phyloP scores from a whole-genome alignment of 306 rosid genomes.

The Ochetophila trinervis region DNA sequence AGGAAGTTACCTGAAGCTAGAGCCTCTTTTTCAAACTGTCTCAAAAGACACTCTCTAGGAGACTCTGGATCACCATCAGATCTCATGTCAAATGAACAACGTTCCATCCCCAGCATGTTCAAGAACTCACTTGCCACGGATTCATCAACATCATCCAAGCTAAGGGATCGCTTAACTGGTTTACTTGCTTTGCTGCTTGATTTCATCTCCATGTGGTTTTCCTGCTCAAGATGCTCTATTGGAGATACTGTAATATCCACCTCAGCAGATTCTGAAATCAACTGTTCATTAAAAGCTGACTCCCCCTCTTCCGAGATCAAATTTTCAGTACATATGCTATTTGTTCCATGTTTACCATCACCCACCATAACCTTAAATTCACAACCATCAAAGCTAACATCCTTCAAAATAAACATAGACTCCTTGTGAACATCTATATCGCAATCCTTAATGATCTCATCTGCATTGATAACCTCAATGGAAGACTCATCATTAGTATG shows the following conservation, averaged over 20 bases:
- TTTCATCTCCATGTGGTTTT: conserved; percentile 24
- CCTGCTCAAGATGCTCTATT: conserved; percentile 29
- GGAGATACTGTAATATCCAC: conserved; percentile 10
- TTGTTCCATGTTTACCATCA: conserved; percentile 26
- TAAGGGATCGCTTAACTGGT: conserved; percentile 36
- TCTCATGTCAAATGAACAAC: conserved; percentile 37
- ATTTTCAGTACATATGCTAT: conserved; percentile 26
- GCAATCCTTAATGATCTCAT: conserved; percentile 45
- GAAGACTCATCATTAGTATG: conserved; percentile 31
- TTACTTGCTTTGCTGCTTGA: conserved; percentile 34
- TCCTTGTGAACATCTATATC: conserved; percentile 29
- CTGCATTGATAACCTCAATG: conserved; percentile 40
- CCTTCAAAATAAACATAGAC: conserved; percentile 23
- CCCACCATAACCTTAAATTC: conserved; percentile 22
- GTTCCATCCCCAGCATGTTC: conserved; percentile 44
- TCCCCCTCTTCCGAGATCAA: conserved; percentile 29
- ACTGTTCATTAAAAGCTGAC: conserved; percentile 20
- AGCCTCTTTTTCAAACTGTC: conserved; percentile 67
- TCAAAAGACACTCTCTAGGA: conserved; percentile 72
- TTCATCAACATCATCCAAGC: conserved; percentile 56
- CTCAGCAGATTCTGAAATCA: conserved; percentile 19
- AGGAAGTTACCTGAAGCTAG: conserved; percentile 37
- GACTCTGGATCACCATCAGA: conserved; percentile 51
- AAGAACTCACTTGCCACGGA: conserved; percentile 70
- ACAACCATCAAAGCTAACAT: conserved; percentile 20